Evolutionary conservation across 148 eudicot species (phyloP).

Genomic region (Polygonum maritimum): DNA sequence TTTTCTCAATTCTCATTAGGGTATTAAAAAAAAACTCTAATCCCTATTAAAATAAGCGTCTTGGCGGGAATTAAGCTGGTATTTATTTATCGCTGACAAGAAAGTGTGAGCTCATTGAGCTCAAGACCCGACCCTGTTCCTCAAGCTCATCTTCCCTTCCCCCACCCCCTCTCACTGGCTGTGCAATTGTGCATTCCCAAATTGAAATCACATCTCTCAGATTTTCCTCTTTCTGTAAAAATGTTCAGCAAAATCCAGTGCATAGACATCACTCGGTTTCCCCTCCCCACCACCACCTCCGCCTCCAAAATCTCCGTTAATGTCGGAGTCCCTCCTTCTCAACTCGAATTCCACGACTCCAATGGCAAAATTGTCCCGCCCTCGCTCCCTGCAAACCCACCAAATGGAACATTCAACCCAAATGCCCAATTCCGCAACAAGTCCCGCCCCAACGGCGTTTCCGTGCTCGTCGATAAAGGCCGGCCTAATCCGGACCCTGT

Average conservation of each 20-base stretch:
- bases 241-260: conserved; percentile 44
- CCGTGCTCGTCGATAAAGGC: conserved; percentile 14
- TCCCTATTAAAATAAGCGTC: too few relatives aligned
- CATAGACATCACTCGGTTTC: conserved; percentile 39
- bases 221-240: neutral
- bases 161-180: neutral
- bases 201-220: neutral
- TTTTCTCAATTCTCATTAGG: too few relatives aligned
- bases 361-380: conserved; percentile 21
- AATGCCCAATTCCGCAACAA: conserved; percentile 17
- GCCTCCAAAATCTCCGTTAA: conserved; percentile 19
- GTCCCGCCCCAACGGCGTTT: conserved; percentile 15
- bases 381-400: conserved; percentile 16
- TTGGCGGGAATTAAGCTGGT: conserved; percentile 3
- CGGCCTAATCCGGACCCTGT: conserved; percentile 19
- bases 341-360: conserved; percentile 23
- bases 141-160: neutral
- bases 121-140: neutral
- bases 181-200: neutral
- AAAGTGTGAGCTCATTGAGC: neutral
- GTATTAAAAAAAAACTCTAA: too few relatives aligned
- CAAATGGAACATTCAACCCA: conserved; percentile 19
- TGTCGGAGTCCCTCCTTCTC: conserved; percentile 26
- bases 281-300: conserved; percentile 20
- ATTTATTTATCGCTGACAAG: neutral